Base-by-base conservation (phyloP, 192 early-diverging fungal genomes). In the Podila verticillata region DNA sequence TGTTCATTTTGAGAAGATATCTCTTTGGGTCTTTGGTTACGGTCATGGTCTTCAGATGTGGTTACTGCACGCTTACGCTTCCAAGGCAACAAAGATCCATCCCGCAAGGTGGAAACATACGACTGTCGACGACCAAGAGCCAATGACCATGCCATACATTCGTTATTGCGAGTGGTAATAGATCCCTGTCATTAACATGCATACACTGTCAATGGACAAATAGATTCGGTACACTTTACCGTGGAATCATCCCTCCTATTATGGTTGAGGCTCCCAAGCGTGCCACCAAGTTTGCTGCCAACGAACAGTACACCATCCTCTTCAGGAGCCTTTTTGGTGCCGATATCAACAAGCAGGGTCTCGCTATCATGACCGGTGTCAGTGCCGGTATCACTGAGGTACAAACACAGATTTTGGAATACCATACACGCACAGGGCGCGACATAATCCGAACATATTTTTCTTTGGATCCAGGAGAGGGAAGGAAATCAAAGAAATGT, bases 241-340 rank as follows among this genome's bases (percentile, higher is more conserved):
- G 94, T 58, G 97, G 97, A n/a, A 99, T 99, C 62, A 72, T 96
- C 32, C 95, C 98, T 48, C 98, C 98, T 7, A 96, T 99, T 73
- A 87, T 99, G 86, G 95, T 96, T 1, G 98, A 99, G 84, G 97
- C 97, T 47, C 97, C 97, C 26, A 99, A 99, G 87, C 91, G 97
- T 54, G 95, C 96, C 24, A 99, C 95, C 84, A 99, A 99, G 84
- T 99, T 99, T 87, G 93, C 94, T 7, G 91, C 96, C 31, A 99
- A 99, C 75, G 96, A 96, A 74, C 91, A 94, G 78, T 96, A 94
- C 67, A 88, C 86, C 15, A 83, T 84, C 19, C 77, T 93, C 71
- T 93, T 87, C 74, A 91, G 84, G 74, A 89, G 84, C 65, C 63
- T 95, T 67, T 93, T 94, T 81, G 88, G 91, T 29, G 71, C 90